A percentile compares a stretch with the other conserved stretches of the same genome.
These are phyloP conservation scores for Coemansia sp. DNA, from an alignment of 192 early-diverging fungal species.

Conservation along the genomic window DNA sequence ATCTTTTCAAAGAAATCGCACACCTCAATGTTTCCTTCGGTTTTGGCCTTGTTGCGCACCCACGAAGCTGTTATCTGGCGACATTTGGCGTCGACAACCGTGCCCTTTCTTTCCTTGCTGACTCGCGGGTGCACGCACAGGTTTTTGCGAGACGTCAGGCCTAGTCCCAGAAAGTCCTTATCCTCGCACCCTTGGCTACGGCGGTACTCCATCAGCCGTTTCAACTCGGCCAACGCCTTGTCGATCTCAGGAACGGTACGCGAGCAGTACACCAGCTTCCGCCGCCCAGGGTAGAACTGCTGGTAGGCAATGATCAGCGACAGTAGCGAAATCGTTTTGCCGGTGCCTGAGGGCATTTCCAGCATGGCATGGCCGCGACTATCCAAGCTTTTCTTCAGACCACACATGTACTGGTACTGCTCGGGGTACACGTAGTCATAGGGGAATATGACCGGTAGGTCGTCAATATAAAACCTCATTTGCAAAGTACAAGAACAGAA, in stretches of 20 bases:
- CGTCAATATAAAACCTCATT: slow-evolving; percentile 56
- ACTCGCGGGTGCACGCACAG: slow-evolving; percentile 93
- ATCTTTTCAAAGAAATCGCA: slow-evolving; percentile 86
- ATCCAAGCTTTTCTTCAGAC: slow-evolving; percentile 92
- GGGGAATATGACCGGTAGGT: slow-evolving; percentile 93
- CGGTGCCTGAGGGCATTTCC: slow-evolving; percentile 99
- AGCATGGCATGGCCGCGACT: slow-evolving; percentile 93
- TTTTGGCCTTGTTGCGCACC: slow-evolving; percentile 76
- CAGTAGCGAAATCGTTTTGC: slow-evolving; percentile 95
- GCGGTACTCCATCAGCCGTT: slow-evolving; percentile 88
- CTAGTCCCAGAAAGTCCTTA: slow-evolving; percentile 88
- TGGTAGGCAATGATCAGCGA: slow-evolving; percentile 97
- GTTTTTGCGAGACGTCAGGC: slow-evolving; percentile 91
- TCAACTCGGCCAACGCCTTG: slow-evolving; percentile 96
- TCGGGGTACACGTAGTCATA: slow-evolving; percentile 99
- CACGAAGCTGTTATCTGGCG: slow-evolving; percentile 92
- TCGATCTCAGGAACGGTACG: slow-evolving; percentile 99
- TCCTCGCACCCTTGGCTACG: slow-evolving; percentile 62
- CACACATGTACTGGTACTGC: slow-evolving; percentile 98
- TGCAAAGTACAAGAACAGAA: slow-evolving; percentile 5
- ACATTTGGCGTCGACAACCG: slow-evolving; percentile 88
- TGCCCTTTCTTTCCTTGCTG: slow-evolving; percentile 84
- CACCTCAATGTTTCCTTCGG: slow-evolving; percentile 55
- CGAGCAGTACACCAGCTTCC: slow-evolving; percentile 99
- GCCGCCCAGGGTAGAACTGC: slow-evolving; percentile 86